Base-by-base conservation (phyloP, 371 early-diverging fungal genomes). In the Nematocida minor region DNA sequence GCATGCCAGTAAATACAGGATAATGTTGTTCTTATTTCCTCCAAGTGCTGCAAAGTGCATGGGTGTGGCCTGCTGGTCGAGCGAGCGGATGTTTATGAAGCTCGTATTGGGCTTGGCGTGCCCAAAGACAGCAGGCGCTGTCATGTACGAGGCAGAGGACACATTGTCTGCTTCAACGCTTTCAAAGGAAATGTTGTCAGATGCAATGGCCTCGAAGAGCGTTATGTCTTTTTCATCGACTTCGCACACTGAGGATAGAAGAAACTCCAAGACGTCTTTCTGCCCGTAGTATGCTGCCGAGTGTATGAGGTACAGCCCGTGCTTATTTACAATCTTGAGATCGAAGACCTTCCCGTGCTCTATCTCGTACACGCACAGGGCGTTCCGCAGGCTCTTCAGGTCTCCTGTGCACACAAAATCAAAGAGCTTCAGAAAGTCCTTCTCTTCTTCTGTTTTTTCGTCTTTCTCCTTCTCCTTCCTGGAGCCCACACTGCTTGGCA, bases 251-350 rank as follows among this genome's bases (percentile, higher is more conserved):
- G 77, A 69, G 22, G 66, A 74, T 9, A 74, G 66, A 62, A 74
- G 66, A 74, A 74, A 74, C 55, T 74, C 66, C 11, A 74, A 20
- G 6, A 66, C 47, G 14, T 60, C 77, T 66, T 49, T 60, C 54
- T 74, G 77, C 31, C 77, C 77, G 55, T 74, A 74, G 66, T 74
- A 74, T 7, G 77, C 77, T 4, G 77, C 77, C 9, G 77, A 48
- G 44, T 74, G 77, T 54, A 74, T 74, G 4, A 74, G 66, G 32
- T 74, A 64, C 2, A 74, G 14, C 14, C 77, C 77, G 38, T 22
- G 66, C 66, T 64, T 63, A 41, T 74, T 74, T 16, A 49, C 77
- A 25, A 74, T 60, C 32, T 62, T 63, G 20, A 74, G 46, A 27
- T 74, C 62, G 66, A 62, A 64, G 7, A 74, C 64, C 40, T 74